Percentiles rank a stretch among this genome's conserved stretches.
Conservation (phyloP, 768 basidiomycete genomes). For the Lactarius sanguifluus region DNA sequence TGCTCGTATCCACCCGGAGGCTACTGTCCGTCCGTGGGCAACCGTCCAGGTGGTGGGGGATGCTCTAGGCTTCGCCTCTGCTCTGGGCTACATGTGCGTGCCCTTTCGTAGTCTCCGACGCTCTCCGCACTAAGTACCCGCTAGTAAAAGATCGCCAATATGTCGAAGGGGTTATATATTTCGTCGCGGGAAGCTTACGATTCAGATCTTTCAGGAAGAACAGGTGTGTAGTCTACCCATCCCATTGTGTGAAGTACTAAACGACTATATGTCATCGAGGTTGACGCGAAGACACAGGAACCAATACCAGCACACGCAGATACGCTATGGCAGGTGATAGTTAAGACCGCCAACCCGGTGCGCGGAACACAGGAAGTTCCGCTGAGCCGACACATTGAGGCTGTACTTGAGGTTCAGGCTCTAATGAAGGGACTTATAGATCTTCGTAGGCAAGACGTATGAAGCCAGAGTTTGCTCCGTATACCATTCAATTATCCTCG, state of each 20-base stretch:
- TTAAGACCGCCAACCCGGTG: constrained; percentile 77
- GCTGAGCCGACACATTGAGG: constrained; percentile 65
- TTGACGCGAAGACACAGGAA: constrained; percentile 71
- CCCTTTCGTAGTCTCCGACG: constrained; percentile 10
- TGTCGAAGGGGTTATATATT: constrained; percentile 83
- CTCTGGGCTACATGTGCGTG: constrained; percentile 71
- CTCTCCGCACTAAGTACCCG: constrained; percentile 8
- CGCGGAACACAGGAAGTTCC: constrained; percentile 78
- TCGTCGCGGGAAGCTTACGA: constrained; percentile 63
- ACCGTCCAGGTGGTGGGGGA: constrained; percentile 77
- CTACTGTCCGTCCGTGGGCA: constrained; percentile 85
- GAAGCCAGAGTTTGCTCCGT: constrained; percentile 18
- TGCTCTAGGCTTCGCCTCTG: constrained; percentile 75
- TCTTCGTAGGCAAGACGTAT: constrained; percentile 71
- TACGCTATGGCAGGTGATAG: constrained; percentile 86
- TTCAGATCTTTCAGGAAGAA: constrained; percentile 86
- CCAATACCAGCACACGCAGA: constrained; percentile 77
- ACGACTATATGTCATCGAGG: constrained; percentile 41
- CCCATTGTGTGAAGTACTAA: constrained; percentile 5
- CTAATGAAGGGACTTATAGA: constrained; percentile 85
- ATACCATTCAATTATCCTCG: constrained; percentile 29
- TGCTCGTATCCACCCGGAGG: constrained; percentile 79
- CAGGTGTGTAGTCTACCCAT: constrained; percentile 46
- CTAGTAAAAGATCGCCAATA: constrained; percentile 67
- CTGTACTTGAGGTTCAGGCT: constrained; percentile 75